Evolutionary conservation across 2,329 filamentous ascomycete genomes (phyloP), one percentile per base, ranked within the genome.

Genomic region (Thielaviopsis populi): DNA sequence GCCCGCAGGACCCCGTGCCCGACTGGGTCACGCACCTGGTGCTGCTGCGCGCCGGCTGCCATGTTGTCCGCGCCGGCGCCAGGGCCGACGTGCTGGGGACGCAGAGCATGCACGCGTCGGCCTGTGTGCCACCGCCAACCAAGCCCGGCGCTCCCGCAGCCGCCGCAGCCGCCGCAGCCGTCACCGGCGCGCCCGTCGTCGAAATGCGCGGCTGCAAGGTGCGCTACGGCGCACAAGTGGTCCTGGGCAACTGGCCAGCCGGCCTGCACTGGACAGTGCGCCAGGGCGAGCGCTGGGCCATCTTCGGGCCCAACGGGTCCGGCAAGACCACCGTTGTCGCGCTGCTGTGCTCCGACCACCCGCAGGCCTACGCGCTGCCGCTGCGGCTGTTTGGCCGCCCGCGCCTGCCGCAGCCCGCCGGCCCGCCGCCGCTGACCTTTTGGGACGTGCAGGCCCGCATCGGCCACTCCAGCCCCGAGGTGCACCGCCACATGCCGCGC

Each of bases 311-410:
- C 40, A 97, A 99, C 69, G 94, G 88, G 13, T 96, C 90, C 0
- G 94, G 94, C 19, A 99, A 99, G 77, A 99, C 94, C 0, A 99
- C 94, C 0, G 80, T 99, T 46, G 82, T 97, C 33, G 94, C 91
- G 4, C 80, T 99, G 5, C 88, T 99, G 66, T 95, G 89, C 66
- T 97, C 92, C 0, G 94, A 99, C 70, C 94, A 99, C 70, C 94
- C 94, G 0, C 92, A 97, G 73, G 85, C 91, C 0, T 99, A 97
- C 73, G 89, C 89, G 0, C 82, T 91, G 27, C 91, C 92, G 0
- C 86, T 99, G 66, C 86, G 83, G 69, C 79, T 96, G 15, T 97
- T 99, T 71, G 90, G 91, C 0, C 84, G 84, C 24, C 87, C 86
- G 63, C 83, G 94, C 22, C 78, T 96, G 0, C 91, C 92, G 0